Conservation (phyloP, 306 rosid species). For the Pachyrhizus erosus region DNA sequence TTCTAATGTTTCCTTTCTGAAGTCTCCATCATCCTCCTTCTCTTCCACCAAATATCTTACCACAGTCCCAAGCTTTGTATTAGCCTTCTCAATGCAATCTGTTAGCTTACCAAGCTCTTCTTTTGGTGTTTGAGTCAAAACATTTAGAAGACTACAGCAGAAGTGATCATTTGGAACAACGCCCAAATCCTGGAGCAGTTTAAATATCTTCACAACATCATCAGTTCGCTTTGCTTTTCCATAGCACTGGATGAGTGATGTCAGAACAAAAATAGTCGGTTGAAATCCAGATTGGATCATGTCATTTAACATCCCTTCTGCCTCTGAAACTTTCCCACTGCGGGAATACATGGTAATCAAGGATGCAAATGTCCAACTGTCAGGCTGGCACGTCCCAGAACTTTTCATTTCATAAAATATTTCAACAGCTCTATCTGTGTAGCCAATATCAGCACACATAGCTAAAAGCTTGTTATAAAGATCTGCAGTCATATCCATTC, state of each 20-base stretch:
- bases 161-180: slow-evolving; percentile 77
- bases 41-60: slow-evolving; percentile 63
- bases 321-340: slow-evolving; percentile 69
- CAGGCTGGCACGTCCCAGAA: slow-evolving; percentile 2
- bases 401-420: slow-evolving; percentile 9
- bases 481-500: neutral
- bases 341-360: slow-evolving; percentile 30
- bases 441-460: neutral
- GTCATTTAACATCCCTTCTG: slow-evolving; percentile 71
- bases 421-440: neutral
- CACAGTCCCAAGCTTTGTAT: slow-evolving; percentile 70
- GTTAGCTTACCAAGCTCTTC: slow-evolving; percentile 69
- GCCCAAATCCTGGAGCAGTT: slow-evolving; percentile 59
- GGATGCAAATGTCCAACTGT: slow-evolving; percentile 21
- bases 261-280: slow-evolving; percentile 76
- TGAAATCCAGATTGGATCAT: slow-evolving; percentile 72
- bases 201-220: slow-evolving; percentile 78
- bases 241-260: slow-evolving; percentile 88
- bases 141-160: slow-evolving; percentile 78
- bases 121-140: slow-evolving; percentile 70
- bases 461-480: slow-evolving; percentile 16
- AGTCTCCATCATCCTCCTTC: slow-evolving; percentile 49
- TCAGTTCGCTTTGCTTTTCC: slow-evolving; percentile 80
- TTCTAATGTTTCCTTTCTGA: slow-evolving; percentile 65
- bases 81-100: slow-evolving; percentile 69